Percentiles rank a stretch among this genome's conserved stretches.
Conservation (phyloP, 495 filamentous ascomycete species). For the Aspergillus asperescens region DNA sequence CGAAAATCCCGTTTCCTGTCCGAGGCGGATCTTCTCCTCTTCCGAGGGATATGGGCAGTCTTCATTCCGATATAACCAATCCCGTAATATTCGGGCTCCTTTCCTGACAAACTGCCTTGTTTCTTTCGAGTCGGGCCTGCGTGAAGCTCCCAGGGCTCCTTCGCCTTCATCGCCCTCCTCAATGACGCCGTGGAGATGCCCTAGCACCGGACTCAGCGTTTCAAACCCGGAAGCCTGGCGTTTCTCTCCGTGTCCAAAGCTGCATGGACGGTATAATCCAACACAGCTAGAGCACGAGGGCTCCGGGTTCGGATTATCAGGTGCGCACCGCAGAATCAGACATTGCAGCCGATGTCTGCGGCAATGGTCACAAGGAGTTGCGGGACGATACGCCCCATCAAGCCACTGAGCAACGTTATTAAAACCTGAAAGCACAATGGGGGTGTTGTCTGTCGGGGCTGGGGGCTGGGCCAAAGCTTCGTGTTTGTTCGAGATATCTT, state of each 20-base stretch:
- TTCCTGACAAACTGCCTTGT: conserved; percentile 57
- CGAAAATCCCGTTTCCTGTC: conserved; percentile 34
- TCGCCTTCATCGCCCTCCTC: conserved; percentile 25
- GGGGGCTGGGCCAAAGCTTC: not conserved
- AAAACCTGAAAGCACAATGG: conserved; percentile 7
- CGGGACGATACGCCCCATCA: conserved; percentile 40
- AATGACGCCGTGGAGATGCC: conserved; percentile 38
- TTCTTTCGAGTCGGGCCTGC: conserved; percentile 25
- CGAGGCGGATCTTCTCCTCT: conserved; percentile 28
- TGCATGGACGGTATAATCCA: conserved; percentile 68
- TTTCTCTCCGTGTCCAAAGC: conserved; percentile 50
- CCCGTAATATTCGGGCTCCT: conserved; percentile 41
- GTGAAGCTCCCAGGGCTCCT: not conserved
- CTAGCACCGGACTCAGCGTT: conserved; percentile 39
- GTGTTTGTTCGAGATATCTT: not conserved
- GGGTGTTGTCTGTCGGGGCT: not conserved
- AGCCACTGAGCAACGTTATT: conserved; percentile 36
- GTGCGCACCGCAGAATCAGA: conserved; percentile 40
- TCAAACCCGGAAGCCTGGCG: conserved; percentile 42
- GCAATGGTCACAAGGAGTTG: conserved; percentile 40
- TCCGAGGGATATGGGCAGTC: conserved; percentile 44
- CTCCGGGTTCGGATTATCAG: conserved; percentile 49
- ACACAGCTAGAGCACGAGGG: conserved; percentile 70
- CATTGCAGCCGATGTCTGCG: conserved; percentile 40
- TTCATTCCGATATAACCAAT: conserved; percentile 39